phyloP scores from a whole-genome alignment of 768 basidiomycete genomes.

The Pisolithus orientalis region DNA sequence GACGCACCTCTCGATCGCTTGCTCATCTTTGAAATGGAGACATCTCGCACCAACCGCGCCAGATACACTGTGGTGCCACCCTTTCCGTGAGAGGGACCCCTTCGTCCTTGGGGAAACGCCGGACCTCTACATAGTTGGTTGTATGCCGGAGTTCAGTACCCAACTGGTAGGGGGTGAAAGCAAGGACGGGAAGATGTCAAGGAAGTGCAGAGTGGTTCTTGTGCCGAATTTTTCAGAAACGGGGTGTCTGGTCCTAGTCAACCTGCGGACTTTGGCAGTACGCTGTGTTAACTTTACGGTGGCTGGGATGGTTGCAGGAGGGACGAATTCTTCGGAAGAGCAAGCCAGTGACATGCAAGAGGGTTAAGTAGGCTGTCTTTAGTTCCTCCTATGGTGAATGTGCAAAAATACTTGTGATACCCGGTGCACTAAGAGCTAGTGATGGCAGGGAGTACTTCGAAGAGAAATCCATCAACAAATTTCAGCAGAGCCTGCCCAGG shows the following conservation, averaged over 20 bases:
- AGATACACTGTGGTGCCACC: slow-evolving; percentile 98
- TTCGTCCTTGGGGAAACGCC: slow-evolving; percentile 86
- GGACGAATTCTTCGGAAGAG: slow-evolving; percentile 3
- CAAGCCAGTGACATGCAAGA: slow-evolving; percentile 17
- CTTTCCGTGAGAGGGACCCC: slow-evolving; percentile 81
- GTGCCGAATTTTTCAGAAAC: slow-evolving; percentile 77
- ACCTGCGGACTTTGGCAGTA: slow-evolving; percentile 70
- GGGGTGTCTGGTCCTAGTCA: slow-evolving; percentile 73
- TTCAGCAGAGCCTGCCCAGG: too few species aligned
- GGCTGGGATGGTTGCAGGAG: slow-evolving; percentile 25
- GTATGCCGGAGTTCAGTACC: slow-evolving; percentile 80
- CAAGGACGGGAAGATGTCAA: slow-evolving; percentile 19
- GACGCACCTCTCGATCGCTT: slow-evolving; percentile 68
- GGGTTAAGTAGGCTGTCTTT: slow-evolving; percentile 10
- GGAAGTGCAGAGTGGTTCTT: slow-evolving; percentile 65
- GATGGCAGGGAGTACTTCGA: too few species aligned
- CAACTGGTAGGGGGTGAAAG: slow-evolving; percentile 45
- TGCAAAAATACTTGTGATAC: too few species aligned
- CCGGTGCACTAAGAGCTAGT: too few species aligned
- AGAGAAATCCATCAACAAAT: too few species aligned
- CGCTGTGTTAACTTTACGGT: slow-evolving; percentile 54
- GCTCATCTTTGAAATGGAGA: slow-evolving; percentile 82
- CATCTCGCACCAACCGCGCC: slow-evolving; percentile 99
- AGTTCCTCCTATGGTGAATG: neutral
- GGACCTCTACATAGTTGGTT: slow-evolving; percentile 88